Conservation (phyloP, 1,284 basidiomycete species). For the Leccinum brunneo-olivaceum region DNA sequence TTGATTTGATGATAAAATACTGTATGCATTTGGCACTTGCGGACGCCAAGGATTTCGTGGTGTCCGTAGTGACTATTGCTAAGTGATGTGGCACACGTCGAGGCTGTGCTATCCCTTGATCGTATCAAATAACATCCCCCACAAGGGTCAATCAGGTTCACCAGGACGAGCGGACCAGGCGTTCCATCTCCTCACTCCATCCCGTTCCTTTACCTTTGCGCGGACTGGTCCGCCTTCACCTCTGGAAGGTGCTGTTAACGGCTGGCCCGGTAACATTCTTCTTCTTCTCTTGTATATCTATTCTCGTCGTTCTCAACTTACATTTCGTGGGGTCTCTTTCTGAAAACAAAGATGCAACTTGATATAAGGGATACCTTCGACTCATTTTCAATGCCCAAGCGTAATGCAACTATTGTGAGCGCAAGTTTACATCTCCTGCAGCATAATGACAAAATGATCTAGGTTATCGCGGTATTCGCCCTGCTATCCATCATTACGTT, state of each 20-base stretch:
- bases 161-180: neutral
- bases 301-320: neutral
- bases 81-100: too few relatives aligned
- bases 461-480: constrained; percentile 20
- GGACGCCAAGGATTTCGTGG: too few relatives aligned
- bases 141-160: neutral
- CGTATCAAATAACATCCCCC: constrained; percentile 6
- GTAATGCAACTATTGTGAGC: constrained; percentile 19
- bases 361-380: constrained; percentile 4
- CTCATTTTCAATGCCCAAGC: constrained; percentile 12
- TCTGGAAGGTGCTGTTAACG: constrained; percentile 30
- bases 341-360: constrained; percentile 2
- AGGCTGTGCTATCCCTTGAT: constrained; percentile 16
- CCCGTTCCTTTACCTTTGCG: constrained; percentile 21
- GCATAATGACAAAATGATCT: neutral
- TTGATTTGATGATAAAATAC: too few relatives aligned
- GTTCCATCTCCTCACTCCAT: constrained; percentile 12
- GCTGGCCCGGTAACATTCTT: constrained; percentile 26
- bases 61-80: too few relatives aligned
- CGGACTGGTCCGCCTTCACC: constrained; percentile 39
- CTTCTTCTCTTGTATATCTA: constrained; percentile 12
- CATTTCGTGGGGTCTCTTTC: neutral
- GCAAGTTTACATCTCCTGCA: neutral
- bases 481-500: constrained; percentile 21
- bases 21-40: too few relatives aligned